Evolutionary conservation across 2,329 filamentous ascomycete species (phyloP).

Genomic region (Pestalotiopsis sp.): DNA sequence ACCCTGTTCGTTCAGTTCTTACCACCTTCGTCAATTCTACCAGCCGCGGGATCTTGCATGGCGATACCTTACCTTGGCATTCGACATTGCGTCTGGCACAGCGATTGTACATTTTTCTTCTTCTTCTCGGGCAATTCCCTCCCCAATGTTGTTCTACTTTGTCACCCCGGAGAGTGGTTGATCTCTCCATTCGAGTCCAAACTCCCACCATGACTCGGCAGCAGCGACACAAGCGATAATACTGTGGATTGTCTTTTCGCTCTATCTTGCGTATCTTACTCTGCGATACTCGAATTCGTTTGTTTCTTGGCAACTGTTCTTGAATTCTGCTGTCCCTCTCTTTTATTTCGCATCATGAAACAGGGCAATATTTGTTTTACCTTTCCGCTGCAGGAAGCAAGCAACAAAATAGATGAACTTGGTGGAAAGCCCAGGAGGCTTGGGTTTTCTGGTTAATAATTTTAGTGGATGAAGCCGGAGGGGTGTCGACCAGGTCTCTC

Average conservation of each 20-base stretch:
- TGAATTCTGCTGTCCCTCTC: slow-evolving; percentile 13
- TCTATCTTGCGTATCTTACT: slow-evolving; percentile 13
- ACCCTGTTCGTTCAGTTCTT: slow-evolving; percentile 27
- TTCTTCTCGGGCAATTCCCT: slow-evolving; percentile 19
- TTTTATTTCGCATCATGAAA: slow-evolving; percentile 18
- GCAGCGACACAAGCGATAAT: slow-evolving; percentile 9
- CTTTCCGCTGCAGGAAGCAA: slow-evolving; percentile 30
- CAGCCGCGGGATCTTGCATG: slow-evolving; percentile 57
- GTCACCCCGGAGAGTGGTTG: slow-evolving; percentile 22
- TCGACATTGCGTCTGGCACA: slow-evolving; percentile 64
- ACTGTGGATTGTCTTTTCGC: slow-evolving; percentile 15
- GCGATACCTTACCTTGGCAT: slow-evolving; percentile 52
- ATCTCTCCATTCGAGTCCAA: slow-evolving; percentile 18
- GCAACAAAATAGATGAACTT: slow-evolving; percentile 31
- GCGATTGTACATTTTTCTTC: slow-evolving; percentile 46
- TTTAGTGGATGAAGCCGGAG: slow-evolving; percentile 13
- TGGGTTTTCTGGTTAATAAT: slow-evolving; percentile 28
- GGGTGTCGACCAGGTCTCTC: neutral
- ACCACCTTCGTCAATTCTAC: slow-evolving; percentile 38
- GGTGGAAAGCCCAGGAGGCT: slow-evolving; percentile 40
- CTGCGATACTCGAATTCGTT: slow-evolving; percentile 26
- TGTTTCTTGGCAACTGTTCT: slow-evolving; percentile 27
- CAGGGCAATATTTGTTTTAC: slow-evolving; percentile 30
- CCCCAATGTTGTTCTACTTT: slow-evolving; percentile 28
- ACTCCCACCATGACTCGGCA: slow-evolving; percentile 1